Percentiles rank a stretch among this genome's conserved stretches.
Evolutionary conservation across 768 basidiomycete species (phyloP).

Genomic region (Chlorophyllum brunneum): DNA sequence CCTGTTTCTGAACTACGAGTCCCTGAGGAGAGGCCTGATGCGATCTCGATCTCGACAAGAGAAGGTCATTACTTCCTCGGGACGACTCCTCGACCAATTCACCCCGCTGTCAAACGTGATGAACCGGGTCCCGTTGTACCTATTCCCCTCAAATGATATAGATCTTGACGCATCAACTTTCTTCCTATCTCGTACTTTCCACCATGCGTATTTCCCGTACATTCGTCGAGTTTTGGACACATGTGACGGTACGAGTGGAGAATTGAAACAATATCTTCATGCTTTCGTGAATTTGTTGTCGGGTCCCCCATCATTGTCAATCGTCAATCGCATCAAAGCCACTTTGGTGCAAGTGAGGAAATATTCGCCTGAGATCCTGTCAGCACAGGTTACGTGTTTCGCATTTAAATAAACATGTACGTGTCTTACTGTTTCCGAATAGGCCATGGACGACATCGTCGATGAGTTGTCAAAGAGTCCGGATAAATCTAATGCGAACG

Average conservation of each 20-base stretch:
- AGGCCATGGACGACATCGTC: constrained; percentile 9
- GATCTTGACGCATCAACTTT: constrained; percentile 21
- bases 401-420: neutral
- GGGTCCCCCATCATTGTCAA: constrained; percentile 15
- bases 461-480: constrained; percentile 1
- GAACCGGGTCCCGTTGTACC: constrained; percentile 34
- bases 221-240: constrained; percentile 25
- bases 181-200: constrained; percentile 34
- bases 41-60: neutral
- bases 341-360: neutral
- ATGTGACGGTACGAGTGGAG: constrained; percentile 7
- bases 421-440: constrained; percentile 7
- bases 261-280: constrained; percentile 12
- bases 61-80: constrained; percentile 27
- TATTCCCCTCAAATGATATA: constrained; percentile 16
- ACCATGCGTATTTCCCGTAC: constrained; percentile 26
- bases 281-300: constrained; percentile 18
- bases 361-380: constrained; percentile 4
- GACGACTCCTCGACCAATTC: constrained; percentile 45
- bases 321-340: constrained; percentile 2
- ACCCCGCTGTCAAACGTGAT: constrained; percentile 39
- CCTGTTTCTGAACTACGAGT: constrained; percentile 2
- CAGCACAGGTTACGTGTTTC: constrained; percentile 8
- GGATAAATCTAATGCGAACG: neutral
- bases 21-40: constrained; percentile 25